phyloP scores from a whole-genome alignment of 805 yeast genomes.

The Pichia kluyveri region DNA sequence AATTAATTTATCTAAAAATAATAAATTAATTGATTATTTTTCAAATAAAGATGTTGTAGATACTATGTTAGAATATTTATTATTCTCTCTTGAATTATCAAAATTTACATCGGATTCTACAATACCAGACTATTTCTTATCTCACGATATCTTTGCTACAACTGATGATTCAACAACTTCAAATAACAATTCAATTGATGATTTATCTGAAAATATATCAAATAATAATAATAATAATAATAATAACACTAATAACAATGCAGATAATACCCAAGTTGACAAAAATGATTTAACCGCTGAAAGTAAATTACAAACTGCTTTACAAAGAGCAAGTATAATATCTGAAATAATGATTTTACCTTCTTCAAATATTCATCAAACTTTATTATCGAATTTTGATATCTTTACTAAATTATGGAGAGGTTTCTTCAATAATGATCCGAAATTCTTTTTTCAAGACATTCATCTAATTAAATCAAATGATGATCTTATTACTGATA shows the following conservation, averaged over 20 bases:
- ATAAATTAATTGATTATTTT: constrained; percentile 24
- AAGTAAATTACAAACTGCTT: constrained; percentile 11
- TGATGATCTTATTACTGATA: constrained; percentile 12
- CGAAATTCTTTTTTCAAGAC: constrained; percentile 7
- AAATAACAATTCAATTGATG: constrained; percentile 5
- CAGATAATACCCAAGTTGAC: constrained; percentile 1
- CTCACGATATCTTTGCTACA: constrained; percentile 10
- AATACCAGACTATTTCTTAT: constrained; percentile 4
- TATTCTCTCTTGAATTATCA: constrained; percentile 21
- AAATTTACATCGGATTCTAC: background rate
- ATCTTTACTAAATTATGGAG: constrained; percentile 23
- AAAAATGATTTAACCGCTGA: background rate
- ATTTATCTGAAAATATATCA: constrained; percentile 2
- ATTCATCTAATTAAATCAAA: background rate
- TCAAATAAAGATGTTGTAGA: constrained; percentile 25
- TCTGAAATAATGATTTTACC: constrained; percentile 23
- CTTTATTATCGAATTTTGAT: constrained; percentile 15
- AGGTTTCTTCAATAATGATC: constrained; percentile 23
- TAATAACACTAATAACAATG: background rate
- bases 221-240: background rate
- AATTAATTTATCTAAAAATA: constrained; percentile 26
- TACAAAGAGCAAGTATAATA: constrained; percentile 21
- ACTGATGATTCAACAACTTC: background rate
- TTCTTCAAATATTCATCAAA: constrained; percentile 14
- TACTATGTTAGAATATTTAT: constrained; percentile 22